These are phyloP conservation scores for Paraphysoderma sedebokerense DNA, from an alignment of 371 early-diverging fungal genomes.

Conservation along the genomic window DNA sequence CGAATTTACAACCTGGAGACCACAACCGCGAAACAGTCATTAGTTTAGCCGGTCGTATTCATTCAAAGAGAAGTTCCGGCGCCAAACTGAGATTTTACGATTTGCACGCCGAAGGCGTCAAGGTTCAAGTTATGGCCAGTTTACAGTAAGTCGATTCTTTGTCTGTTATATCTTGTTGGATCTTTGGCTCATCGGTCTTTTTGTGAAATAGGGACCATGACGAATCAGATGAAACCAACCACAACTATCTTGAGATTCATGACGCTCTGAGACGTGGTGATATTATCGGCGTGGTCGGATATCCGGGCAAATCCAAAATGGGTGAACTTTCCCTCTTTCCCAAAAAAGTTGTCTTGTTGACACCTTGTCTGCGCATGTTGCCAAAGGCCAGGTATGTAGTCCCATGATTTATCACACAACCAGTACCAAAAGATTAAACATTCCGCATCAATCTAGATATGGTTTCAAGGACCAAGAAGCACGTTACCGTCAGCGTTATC, in stretches of 20 bases:
- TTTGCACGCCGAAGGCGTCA: slow-evolving; percentile 80
- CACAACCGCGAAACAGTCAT: slow-evolving; percentile 47
- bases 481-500: slow-evolving; percentile 95
- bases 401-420: too few relatives aligned
- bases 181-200: too few relatives aligned
- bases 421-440: too few relatives aligned
- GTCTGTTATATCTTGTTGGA: too few relatives aligned
- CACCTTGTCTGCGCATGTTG: slow-evolving; percentile 94
- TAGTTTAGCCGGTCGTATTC: slow-evolving; percentile 69
- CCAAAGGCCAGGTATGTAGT: slow-evolving; percentile 92
- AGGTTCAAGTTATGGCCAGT: slow-evolving; percentile 88
- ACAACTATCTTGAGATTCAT: slow-evolving; percentile 64
- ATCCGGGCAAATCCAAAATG: slow-evolving; percentile 82
- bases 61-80: slow-evolving; percentile 73
- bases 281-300: slow-evolving; percentile 91
- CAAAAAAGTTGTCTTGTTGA: slow-evolving; percentile 61
- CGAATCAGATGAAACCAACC: slow-evolving; percentile 40
- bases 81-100: slow-evolving; percentile 91
- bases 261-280: slow-evolving; percentile 90
- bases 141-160: slow-evolving; percentile 30
- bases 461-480: slow-evolving; percentile 51
- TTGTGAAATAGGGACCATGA: too few relatives aligned
- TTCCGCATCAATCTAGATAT: not conserved
- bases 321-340: slow-evolving; percentile 97
- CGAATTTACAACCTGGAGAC: slow-evolving; percentile 39